Conservation (phyloP, 495 filamentous ascomycete genomes). For the Tuber melanosporum region DNA sequence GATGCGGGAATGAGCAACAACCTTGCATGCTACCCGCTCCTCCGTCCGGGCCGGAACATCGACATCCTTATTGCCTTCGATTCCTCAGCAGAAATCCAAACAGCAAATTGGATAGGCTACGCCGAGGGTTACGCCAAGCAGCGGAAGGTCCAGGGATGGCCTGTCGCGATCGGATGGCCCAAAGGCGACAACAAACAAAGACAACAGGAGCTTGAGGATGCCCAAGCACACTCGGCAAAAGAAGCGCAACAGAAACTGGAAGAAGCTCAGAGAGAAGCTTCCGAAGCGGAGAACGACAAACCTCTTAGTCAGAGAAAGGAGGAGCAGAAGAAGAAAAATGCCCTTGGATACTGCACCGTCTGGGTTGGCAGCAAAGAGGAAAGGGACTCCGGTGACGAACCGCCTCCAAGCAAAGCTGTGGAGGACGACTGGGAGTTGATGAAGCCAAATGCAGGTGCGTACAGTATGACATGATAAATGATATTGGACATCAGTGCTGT, state of each 20-base stretch:
- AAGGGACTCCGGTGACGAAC: constrained; percentile 49
- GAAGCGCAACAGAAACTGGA: constrained; percentile 59
- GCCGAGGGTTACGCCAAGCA: constrained; percentile 87
- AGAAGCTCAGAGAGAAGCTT: constrained; percentile 53
- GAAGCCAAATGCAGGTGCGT: constrained; percentile 63
- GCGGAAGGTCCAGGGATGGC: constrained; percentile 87
- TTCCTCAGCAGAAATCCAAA: constrained; percentile 73
- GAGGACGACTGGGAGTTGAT: constrained; percentile 67
- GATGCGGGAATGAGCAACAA: constrained; percentile 99
- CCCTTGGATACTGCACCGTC: constrained; percentile 82
- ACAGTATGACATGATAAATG: neutral
- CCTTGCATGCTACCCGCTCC: constrained; percentile 85
- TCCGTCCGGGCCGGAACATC: constrained; percentile 77
- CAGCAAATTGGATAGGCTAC: constrained; percentile 87
- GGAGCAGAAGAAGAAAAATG: constrained; percentile 46
- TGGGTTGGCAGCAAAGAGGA: constrained; percentile 86
- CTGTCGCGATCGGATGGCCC: constrained; percentile 85
- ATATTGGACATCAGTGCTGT: neutral
- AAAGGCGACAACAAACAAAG: constrained; percentile 51
- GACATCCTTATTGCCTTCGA: constrained; percentile 91
- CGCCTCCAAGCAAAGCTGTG: constrained; percentile 56
- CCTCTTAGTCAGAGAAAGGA: constrained; percentile 20
- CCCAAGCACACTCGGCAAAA: constrained; percentile 55
- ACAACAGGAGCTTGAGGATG: constrained; percentile 58
- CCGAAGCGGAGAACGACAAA: constrained; percentile 37